These are phyloP conservation scores for Talaromyces atroroseus DNA, from an alignment of 2,329 filamentous ascomycete genomes.

Conservation along the genomic window DNA sequence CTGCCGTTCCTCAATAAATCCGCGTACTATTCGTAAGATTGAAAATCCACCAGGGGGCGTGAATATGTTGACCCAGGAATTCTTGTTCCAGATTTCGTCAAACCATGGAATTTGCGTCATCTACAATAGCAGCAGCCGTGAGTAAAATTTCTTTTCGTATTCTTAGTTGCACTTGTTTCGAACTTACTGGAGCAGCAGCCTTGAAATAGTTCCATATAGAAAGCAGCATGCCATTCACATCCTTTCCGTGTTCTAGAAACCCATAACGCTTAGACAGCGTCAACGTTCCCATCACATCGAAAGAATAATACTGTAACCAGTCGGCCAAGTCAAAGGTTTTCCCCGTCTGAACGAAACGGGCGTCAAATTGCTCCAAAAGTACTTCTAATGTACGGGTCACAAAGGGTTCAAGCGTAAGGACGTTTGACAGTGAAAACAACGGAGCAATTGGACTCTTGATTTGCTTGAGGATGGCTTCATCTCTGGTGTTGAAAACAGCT, in stretches of 20 bases:
- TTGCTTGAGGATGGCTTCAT: constrained; percentile 27
- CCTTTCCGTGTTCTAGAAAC: constrained; percentile 24
- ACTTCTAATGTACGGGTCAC: background rate
- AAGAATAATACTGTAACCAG: constrained; percentile 31
- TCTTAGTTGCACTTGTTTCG: background rate
- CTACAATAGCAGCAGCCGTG: constrained; percentile 12
- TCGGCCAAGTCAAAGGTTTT: constrained; percentile 19
- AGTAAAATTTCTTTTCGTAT: too few species aligned
- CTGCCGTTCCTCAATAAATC: background rate
- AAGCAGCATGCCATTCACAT: constrained; percentile 22
- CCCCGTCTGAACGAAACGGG: background rate
- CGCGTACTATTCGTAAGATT: background rate
- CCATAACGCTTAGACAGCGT: constrained; percentile 27
- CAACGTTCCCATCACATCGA: constrained; percentile 29
- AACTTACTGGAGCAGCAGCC: constrained; percentile 19
- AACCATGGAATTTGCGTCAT: constrained; percentile 27
- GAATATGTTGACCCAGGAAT: constrained; percentile 13
- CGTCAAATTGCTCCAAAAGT: background rate
- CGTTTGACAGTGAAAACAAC: background rate
- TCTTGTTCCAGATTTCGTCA: constrained; percentile 20
- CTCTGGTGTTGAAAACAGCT: constrained; percentile 27
- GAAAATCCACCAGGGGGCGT: background rate
- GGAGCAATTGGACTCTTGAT: background rate
- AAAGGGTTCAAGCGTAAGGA: background rate
- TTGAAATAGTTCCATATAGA: constrained; percentile 21